Evolutionary conservation across 495 filamentous ascomycete genomes (phyloP).

Genomic region (Trichoderma reesei): DNA sequence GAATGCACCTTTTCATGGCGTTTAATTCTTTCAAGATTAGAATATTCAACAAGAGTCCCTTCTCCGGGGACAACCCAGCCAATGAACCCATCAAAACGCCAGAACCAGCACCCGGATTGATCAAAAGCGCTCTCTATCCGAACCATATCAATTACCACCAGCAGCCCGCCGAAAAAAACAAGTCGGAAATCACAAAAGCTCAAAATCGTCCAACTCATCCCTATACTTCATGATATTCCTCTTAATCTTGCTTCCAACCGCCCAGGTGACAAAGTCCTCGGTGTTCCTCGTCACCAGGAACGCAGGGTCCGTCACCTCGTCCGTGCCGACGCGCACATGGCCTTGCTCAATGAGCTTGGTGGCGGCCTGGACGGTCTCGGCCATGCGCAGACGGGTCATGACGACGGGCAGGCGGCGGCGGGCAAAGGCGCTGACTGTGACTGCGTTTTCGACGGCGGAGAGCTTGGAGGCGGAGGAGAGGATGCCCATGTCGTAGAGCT

Average conservation of each 20-base stretch:
- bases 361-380: slow-evolving; percentile 72
- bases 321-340: slow-evolving; percentile 86
- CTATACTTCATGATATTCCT: slow-evolving; percentile 85
- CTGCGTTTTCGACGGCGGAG: slow-evolving; percentile 73
- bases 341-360: slow-evolving; percentile 89
- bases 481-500: slow-evolving; percentile 85
- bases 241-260: slow-evolving; percentile 94
- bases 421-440: slow-evolving; percentile 78
- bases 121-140: neutral
- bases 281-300: slow-evolving; percentile 69
- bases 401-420: slow-evolving; percentile 72
- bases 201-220: slow-evolving; percentile 93
- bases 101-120: neutral
- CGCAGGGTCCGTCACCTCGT: slow-evolving; percentile 80
- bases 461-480: slow-evolving; percentile 63
- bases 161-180: neutral
- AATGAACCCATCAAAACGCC: neutral
- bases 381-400: slow-evolving; percentile 81
- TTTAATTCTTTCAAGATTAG: too few relatives aligned
- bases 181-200: slow-evolving; percentile 51
- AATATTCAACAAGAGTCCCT: too few relatives aligned
- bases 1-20: too few relatives aligned
- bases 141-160: neutral
- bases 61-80: neutral
- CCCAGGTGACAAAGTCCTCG: slow-evolving; percentile 98